Percentiles rank a stretch among this genome's conserved stretches.
Conservation (phyloP, 371 early-diverging fungal species). For the Circinella umbellata region DNA sequence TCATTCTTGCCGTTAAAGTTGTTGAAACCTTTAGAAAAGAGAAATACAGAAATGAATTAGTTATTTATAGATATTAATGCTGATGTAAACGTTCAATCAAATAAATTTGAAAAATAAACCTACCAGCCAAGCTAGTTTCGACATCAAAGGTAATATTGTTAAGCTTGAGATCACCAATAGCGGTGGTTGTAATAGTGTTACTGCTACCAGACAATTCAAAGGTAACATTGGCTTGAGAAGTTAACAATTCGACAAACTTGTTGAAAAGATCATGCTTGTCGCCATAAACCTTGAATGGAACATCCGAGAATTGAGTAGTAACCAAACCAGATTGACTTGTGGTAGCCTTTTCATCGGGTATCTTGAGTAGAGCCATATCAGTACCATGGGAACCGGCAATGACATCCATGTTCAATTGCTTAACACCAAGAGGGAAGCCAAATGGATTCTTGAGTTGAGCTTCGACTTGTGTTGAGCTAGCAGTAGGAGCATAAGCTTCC, state of each 20-base stretch:
- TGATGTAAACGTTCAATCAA: neutral
- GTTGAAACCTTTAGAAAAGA: constrained; percentile 35
- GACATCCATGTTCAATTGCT: constrained; percentile 53
- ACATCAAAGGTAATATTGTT: constrained; percentile 55
- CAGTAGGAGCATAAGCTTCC: constrained; percentile 51
- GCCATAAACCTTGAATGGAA: constrained; percentile 49
- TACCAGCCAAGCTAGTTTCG: constrained; percentile 53
- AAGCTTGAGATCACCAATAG: constrained; percentile 55
- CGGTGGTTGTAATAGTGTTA: constrained; percentile 55
- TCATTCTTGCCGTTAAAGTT: constrained; percentile 47
- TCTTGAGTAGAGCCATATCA: constrained; percentile 47
- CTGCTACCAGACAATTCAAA: constrained; percentile 58
- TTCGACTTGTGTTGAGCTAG: constrained; percentile 56
- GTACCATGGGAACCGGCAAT: constrained; percentile 32
- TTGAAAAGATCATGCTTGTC: constrained; percentile 39
- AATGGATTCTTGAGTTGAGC: constrained; percentile 62
- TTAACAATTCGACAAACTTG: constrained; percentile 51
- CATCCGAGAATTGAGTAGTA: constrained; percentile 50
- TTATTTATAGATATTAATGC: neutral
- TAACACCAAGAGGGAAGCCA: constrained; percentile 61
- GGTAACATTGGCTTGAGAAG: constrained; percentile 38
- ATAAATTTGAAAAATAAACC: constrained; percentile 23
- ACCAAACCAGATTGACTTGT: constrained; percentile 44
- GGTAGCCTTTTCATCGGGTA: constrained; percentile 54
- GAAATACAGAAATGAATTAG: neutral